phyloP scores from a whole-genome alignment of 176 grass and related monocot species.

The Coix lacrymajobi region DNA sequence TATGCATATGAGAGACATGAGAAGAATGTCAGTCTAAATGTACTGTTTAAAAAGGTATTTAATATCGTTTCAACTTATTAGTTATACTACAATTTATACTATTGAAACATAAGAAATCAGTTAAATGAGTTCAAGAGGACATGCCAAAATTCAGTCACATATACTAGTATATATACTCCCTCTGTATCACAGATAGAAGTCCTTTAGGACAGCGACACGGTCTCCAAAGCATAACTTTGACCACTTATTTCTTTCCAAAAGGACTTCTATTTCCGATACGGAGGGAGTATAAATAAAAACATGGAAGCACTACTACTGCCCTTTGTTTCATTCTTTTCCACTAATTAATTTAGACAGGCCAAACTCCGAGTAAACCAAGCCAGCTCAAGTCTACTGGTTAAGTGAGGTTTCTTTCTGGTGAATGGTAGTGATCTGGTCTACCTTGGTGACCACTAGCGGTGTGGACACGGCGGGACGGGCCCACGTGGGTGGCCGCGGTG shows the following conservation, averaged over 20 bases:
- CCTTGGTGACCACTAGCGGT: neutral
- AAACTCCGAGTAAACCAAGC: neutral
- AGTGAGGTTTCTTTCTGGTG: neutral
- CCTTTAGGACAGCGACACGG: no score
- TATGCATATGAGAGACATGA: neutral
- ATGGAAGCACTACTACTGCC: neutral
- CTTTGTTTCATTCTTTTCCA: neutral
- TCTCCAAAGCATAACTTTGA: no score
- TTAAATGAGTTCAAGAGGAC: no score
- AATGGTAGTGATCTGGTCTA: neutral
- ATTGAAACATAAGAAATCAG: no score
- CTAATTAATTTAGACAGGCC: neutral
- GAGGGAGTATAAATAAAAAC: no score
- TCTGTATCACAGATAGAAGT: no score
- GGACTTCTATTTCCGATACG: no score
- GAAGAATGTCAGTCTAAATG: neutral
- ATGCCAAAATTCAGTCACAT: neutral
- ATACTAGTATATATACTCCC: no score
- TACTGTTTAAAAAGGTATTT: no score
- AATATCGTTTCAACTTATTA: no score
- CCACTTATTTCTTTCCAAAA: no score
- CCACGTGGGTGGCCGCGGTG: neutral
- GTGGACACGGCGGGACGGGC: slow-evolving; percentile 1
- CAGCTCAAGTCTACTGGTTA: neutral
- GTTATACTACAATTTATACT: no score